Base-by-base conservation (phyloP, 2,329 filamentous ascomycete genomes). In the Colletotrichum godetiae region DNA sequence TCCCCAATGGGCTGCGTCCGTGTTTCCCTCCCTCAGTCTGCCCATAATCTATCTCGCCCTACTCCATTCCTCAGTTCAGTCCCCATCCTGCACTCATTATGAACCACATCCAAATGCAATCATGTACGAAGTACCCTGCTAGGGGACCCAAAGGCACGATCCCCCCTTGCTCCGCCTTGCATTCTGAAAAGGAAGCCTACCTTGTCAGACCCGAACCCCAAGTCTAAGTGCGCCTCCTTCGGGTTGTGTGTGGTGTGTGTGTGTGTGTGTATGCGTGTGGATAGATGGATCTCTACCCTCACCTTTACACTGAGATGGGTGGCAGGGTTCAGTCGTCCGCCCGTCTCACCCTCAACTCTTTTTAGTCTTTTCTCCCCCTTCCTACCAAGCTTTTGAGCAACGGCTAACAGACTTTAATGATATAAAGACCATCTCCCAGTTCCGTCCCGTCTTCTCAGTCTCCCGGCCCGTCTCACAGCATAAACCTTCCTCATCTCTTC, bases 121-220 rank as follows among this genome's bases (percentile, higher is more conserved):
- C 67, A 24, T 52, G 70, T 60, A 59, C 59, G 27, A 27, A 27
- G 27, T 27, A 27, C 49, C 35, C 35, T 22, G 33, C 56, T 19
- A 46, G 46, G 46, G 7, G 42, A 11, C 42, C 42, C 42, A 49
- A 49, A 49, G 42, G 42, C 42, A 49, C 42, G 42, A 49, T n/a
- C 42, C 42, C 42, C 56, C 72, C 72, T 59, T 74, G 72, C 72
- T 27, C 55, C 42, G 62, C 68, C 72, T 64, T 56, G 72, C 72
- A 46, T 67, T 63, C 63, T 58, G 68, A 71, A 52, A 71, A 72
- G 62, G 57, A 68, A 74, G 37, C 72, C 46, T 68, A 42, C 72
- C 72, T 74, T 68, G 72, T 72, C 68, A 74, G 57, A 72, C 72
- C 68, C 62, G 57, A 72, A 35, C 56, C 42, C 42, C 42, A 49